These are phyloP conservation scores for Plasmodium yoelii DNA, from an alignment of 169 alveolate genomes.

Conservation along the genomic window DNA sequence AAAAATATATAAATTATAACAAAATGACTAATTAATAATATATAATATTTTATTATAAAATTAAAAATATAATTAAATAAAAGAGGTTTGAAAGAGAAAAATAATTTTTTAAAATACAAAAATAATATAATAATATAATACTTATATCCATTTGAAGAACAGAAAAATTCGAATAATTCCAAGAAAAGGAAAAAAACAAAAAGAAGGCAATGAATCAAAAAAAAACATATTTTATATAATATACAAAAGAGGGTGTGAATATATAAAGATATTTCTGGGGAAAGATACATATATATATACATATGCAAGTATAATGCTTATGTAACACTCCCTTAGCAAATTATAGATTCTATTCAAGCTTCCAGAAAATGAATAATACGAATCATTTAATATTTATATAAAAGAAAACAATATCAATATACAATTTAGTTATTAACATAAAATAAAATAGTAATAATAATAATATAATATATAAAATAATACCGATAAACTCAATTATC, in stretches of 20 bases:
- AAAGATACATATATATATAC: background rate
- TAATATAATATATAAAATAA: constrained; percentile 3
- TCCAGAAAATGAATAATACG: background rate
- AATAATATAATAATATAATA: no score
- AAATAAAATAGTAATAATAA: constrained; percentile 6
- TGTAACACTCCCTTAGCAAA: background rate
- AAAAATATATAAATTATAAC: no score
- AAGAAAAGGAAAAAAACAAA: background rate
- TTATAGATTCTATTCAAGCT: background rate
- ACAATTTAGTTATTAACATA: background rate
- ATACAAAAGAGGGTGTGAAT: background rate
- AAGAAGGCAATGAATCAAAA: background rate
- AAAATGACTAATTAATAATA: no score
- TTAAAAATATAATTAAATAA: no score
- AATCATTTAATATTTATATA: background rate
- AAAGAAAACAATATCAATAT: background rate
- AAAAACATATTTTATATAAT: background rate
- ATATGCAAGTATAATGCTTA: background rate
- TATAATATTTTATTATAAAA: no score
- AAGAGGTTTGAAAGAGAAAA: no score
- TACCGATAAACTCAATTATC: no score
- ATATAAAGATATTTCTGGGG: background rate
- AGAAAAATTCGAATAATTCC: background rate
- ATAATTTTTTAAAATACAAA: no score
- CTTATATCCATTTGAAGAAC: background rate